Base-by-base conservation (phyloP, 768 basidiomycete species). In the Mycena pura region DNA sequence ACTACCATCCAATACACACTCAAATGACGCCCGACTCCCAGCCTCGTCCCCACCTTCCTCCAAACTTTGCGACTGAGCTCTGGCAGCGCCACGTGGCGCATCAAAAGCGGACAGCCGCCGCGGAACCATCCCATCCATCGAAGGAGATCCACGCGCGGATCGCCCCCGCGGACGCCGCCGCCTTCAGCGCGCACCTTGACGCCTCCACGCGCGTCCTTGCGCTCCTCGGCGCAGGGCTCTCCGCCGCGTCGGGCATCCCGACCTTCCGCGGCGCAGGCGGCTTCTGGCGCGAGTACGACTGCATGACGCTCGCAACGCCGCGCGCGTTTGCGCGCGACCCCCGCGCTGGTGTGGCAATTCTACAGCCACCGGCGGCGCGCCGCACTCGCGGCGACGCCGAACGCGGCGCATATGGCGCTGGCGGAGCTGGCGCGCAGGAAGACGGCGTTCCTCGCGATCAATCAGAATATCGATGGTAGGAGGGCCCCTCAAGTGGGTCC, bases 201-300 rank as follows among this genome's bases (percentile, higher is more conserved):
- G 50, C 57, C 32, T 50, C 57, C 19, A 58, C 57, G 10, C 47
- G 48, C 32, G 38, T 58, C 47, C 48, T 58, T 11, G 57, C 48
- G 4, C 48, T 58, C 9, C 28, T 58, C 34, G 57, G 57, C 17
- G 57, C 57, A 11, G 57, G 57, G 29, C 57, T 58, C 19, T 58
- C 57, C n/a, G 57, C 57, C 2, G 48, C 57, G 22, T 58, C 57
- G 21, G 57, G 57, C 1, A 50, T 58, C 57, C 57, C 57, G 21
- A 58, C 57, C 13, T 58, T 58, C 31, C 57, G 57, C n/a, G 57
- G 48, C 6, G 48, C 57, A 3, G 57, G 57, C 9, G 57, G 57
- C 3, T 58, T 58, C 47, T 58, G 57, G 57, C 57, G 57, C 24
- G 48, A 58, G 31, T 51, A 58, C 31, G 57, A 58, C 40, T 50